Evolutionary conservation across 192 early-diverging fungal genomes (phyloP), one percentile per base, ranked within the genome.

Genomic region (Backusella parvicylindrica): DNA sequence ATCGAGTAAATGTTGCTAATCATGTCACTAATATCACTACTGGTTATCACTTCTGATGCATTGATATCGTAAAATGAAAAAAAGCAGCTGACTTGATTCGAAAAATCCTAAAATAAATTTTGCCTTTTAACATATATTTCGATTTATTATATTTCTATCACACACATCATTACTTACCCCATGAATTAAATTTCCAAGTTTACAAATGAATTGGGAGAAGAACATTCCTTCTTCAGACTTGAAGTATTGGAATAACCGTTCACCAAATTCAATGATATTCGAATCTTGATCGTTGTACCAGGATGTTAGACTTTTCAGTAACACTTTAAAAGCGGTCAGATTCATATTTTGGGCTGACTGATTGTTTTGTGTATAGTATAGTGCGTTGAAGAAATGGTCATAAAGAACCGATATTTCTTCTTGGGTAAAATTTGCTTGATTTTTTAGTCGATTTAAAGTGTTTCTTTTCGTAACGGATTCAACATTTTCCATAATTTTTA

Each of bases 1-100:
- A 98, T 83, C 74, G 93, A 97, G 56, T 95, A 85, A 15, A 98
- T 76, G 35, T 91, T 89, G 80, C 95, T 92, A 1, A 93, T 92
- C 63, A 97, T 83, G 40, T 91, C 89, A 74, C 95, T 89, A 33
- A 96, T 86, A 64, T 97, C 93, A 56, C 94, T 88, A 28, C 93
- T 89, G 30, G 74, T 87, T 47, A 97, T 79, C 16, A 82, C 77
- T 1, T 87, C 91, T 53, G 92, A 86, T 35, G 79, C 79, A 72
- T 92, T 85, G 30, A 80, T 69, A 73, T 94, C 92, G 71, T 95
- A 94, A 18, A 31, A 32, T 18, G 40, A 31, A 53, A 47, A 40
- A 3, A n/a, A 21, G 7, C 11, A 12, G 16, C 21, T 35, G 70
- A 33, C 9, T 53, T 31, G 38, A 40, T 73, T 60, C 23, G 28